phyloP scores from a whole-genome alignment of 345 rosid genomes.

The Nasturtium officinale region DNA sequence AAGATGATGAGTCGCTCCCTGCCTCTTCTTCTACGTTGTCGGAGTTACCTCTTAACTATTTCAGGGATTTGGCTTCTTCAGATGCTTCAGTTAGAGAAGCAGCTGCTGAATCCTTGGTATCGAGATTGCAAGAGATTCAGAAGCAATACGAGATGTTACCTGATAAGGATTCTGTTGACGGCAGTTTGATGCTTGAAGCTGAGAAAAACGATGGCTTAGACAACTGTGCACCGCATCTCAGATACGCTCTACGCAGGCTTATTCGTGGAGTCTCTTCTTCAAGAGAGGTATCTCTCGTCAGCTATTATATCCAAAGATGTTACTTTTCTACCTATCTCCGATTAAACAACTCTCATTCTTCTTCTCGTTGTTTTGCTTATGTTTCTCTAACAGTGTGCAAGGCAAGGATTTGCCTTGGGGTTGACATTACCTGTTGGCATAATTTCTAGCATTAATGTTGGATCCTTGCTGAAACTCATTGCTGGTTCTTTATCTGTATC shows the following conservation, averaged over 20 bases:
- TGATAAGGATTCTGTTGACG: conserved; percentile 55
- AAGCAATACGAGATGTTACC: conserved; percentile 59
- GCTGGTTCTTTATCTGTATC: conserved; percentile 70
- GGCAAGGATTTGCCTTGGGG: conserved; percentile 96
- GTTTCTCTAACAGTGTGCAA: conserved; percentile 70
- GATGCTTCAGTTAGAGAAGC: conserved; percentile 62
- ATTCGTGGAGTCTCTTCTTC: conserved; percentile 94
- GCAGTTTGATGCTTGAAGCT: conserved; percentile 73
- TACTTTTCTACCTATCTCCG: background rate
- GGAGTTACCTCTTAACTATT: conserved; percentile 71
- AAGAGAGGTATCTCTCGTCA: conserved; percentile 63
- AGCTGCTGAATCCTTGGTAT: conserved; percentile 67
- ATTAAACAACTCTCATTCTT: background rate
- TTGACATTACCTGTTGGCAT: conserved; percentile 59
- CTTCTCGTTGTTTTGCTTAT: background rate
- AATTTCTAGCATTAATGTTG: conserved; percentile 65
- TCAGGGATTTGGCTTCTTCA: conserved; percentile 69
- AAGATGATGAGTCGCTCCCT: conserved; percentile 24
- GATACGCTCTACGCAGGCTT: conserved; percentile 87
- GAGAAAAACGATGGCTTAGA: conserved; percentile 86
- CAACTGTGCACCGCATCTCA: conserved; percentile 78
- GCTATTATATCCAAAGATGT: background rate
- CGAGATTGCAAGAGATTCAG: conserved; percentile 73
- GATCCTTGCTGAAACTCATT: conserved; percentile 72
- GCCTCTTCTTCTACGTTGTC: conserved; percentile 47